Evolutionary conservation across 345 rosid genomes (phyloP).

Genomic region (Arabidopsis thaliana): DNA sequence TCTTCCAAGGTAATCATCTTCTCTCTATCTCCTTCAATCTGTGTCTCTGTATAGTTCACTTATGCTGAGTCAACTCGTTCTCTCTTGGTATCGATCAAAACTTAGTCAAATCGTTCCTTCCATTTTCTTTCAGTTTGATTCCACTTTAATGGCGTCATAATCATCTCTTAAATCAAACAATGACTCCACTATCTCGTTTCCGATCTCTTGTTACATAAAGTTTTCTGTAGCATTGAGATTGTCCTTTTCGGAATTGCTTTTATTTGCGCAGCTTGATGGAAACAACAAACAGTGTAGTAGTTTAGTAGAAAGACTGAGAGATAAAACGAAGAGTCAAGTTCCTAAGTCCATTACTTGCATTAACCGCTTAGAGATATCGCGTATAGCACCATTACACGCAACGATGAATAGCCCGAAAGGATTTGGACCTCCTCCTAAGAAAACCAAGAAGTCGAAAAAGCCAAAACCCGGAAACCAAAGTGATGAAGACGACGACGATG

Average conservation of each 20-base stretch:
- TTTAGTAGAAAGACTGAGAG: conserved; percentile 21
- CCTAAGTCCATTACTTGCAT: conserved; percentile 38
- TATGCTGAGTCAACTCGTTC: conserved; percentile 5
- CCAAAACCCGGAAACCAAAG: conserved; percentile 43
- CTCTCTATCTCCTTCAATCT: conserved; percentile 11
- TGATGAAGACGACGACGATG: conserved; percentile 41
- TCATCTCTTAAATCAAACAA: background rate
- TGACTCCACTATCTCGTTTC: background rate
- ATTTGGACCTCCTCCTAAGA: conserved; percentile 72
- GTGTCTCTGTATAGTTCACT: background rate
- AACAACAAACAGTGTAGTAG: conserved; percentile 17
- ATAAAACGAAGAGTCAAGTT: conserved; percentile 12
- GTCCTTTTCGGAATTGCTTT: background rate
- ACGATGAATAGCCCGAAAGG: conserved; percentile 76
- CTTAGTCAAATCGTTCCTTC: background rate
- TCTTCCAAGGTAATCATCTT: conserved; percentile 38
- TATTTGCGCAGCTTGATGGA: conserved; percentile 24
- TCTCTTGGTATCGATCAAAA: background rate
- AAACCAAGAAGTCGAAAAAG: conserved; percentile 56
- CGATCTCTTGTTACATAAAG: background rate
- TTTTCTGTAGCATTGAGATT: background rate
- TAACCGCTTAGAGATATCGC: conserved; percentile 31
- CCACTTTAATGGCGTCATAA: background rate
- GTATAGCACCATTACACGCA: conserved; percentile 51
- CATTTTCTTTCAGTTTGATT: background rate